Conservation (phyloP, 345 rosid species). For the Noccaea caerulescens region DNA sequence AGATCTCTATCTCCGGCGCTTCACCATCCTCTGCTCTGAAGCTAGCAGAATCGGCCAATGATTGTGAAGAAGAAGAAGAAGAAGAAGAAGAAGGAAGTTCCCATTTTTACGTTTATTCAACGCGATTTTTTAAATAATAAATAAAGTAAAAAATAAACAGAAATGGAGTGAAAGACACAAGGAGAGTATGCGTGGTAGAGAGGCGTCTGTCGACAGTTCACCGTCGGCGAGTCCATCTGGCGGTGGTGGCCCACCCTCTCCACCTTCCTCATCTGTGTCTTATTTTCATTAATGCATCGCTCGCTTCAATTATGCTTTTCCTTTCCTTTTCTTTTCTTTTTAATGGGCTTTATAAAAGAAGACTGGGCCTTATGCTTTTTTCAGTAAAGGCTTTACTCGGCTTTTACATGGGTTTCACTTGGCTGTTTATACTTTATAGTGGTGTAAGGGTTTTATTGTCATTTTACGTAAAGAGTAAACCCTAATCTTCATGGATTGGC, state of each 20-base stretch:
- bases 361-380: not conserved
- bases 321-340: too few species aligned
- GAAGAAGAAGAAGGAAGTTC: constrained; percentile 29
- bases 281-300: too few species aligned
- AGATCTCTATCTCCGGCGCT: constrained; percentile 39
- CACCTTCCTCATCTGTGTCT: not conserved
- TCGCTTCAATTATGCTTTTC: too few species aligned
- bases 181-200: constrained; percentile 10
- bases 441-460: constrained; percentile 23
- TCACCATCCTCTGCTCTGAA: constrained; percentile 32
- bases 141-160: not conserved
- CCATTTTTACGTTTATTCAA: constrained; percentile 25
- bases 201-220: constrained; percentile 28
- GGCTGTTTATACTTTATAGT: too few species aligned
- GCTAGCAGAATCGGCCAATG: constrained; percentile 7
- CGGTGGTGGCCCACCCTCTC: constrained; percentile 35
- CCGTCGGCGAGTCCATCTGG: constrained; percentile 44
- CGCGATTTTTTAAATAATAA: not conserved
- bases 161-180: constrained; percentile 13
- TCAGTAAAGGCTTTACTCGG: not conserved
- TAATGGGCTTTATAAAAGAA: constrained; percentile 4
- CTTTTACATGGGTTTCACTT: not conserved
- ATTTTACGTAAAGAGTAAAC: constrained; percentile 20
- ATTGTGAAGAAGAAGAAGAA: constrained; percentile 2
- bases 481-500: constrained; percentile 32